phyloP scores from a whole-genome alignment of 2,329 filamentous ascomycete genomes.

The Aspergillus latus region DNA sequence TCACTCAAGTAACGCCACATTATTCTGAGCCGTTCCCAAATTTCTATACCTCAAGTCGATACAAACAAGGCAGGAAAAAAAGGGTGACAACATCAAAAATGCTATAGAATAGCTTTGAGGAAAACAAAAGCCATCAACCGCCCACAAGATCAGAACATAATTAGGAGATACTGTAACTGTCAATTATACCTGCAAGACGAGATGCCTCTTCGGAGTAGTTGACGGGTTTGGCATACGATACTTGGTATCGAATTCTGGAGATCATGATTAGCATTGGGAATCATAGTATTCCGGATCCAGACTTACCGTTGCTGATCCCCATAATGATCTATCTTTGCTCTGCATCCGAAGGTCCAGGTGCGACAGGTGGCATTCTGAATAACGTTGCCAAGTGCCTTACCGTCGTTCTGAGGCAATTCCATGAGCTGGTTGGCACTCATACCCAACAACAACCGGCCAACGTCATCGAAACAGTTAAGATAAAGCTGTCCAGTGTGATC shows the following conservation, averaged over 20 bases:
- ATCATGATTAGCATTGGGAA: slow-evolving; percentile 8
- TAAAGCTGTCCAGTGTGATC: slow-evolving; percentile 92
- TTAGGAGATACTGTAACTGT: slow-evolving; percentile 58
- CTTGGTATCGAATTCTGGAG: slow-evolving; percentile 75
- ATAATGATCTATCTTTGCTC: slow-evolving; percentile 89
- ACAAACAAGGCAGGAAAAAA: background rate
- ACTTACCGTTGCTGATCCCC: slow-evolving; percentile 81
- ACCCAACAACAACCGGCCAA: slow-evolving; percentile 70
- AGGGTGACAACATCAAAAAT: no score
- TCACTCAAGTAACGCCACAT: no score
- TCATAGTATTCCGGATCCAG: slow-evolving; percentile 7
- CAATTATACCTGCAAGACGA: slow-evolving; percentile 78
- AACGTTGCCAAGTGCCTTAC: slow-evolving; percentile 59
- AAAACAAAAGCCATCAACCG: background rate
- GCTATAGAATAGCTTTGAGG: background rate
- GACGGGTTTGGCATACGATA: slow-evolving; percentile 66
- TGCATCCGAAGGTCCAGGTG: slow-evolving; percentile 77
- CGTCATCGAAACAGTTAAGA: slow-evolving; percentile 90
- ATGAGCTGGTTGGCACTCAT: slow-evolving; percentile 77
- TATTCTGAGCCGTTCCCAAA: no score
- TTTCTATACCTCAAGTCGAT: background rate
- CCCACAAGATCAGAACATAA: background rate
- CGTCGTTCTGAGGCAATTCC: slow-evolving; percentile 74
- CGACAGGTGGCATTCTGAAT: slow-evolving; percentile 83
- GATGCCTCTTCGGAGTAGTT: slow-evolving; percentile 77